A percentile compares a stretch with the other conserved stretches of the same genome.
These are phyloP conservation scores for Phalaenopsis equestris DNA, from an alignment of 106 monocot genomes.

Conservation along the genomic window DNA sequence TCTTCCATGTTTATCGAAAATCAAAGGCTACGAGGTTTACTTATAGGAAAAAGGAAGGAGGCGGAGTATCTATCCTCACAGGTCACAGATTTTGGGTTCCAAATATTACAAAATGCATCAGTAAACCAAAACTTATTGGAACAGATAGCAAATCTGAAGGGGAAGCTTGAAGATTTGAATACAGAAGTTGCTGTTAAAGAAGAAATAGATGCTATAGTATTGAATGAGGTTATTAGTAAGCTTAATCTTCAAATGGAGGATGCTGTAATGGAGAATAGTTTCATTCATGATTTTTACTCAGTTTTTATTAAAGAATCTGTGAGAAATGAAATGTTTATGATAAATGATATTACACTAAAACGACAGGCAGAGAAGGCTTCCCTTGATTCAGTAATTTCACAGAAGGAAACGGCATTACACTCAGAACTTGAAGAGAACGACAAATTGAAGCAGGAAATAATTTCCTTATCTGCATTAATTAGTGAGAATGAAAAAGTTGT, in stretches of 20 bases:
- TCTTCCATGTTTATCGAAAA: slow-evolving; percentile 48
- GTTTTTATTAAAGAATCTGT: slow-evolving; percentile 24
- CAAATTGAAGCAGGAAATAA: slow-evolving; percentile 35
- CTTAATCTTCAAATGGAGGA: slow-evolving; percentile 16
- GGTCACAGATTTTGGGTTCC: slow-evolving; percentile 36
- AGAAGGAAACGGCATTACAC: slow-evolving; percentile 33
- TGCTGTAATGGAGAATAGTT: slow-evolving; percentile 13
- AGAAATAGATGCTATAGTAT: slow-evolving; percentile 27
- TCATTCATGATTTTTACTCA: slow-evolving; percentile 30
- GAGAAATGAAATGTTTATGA: slow-evolving; percentile 18
- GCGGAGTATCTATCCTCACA: slow-evolving; percentile 37
- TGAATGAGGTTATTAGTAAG: slow-evolving; percentile 35
- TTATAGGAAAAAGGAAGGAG: slow-evolving; percentile 37
- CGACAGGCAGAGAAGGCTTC: slow-evolving; percentile 22
- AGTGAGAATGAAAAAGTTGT: slow-evolving; percentile 42
- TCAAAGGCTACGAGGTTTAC: slow-evolving; percentile 35
- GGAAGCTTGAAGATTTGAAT: slow-evolving; percentile 31
- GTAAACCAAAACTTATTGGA: slow-evolving; percentile 30
- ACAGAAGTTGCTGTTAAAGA: slow-evolving; percentile 35
- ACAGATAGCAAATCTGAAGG: slow-evolving; percentile 37
- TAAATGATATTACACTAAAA: slow-evolving; percentile 21
- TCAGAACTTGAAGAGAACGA: slow-evolving; percentile 35
- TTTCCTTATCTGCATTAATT: slow-evolving; percentile 26
- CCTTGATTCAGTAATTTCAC: slow-evolving; percentile 25
- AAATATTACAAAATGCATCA: slow-evolving; percentile 31